Evolutionary conservation across 169 alveolate species (phyloP).

Genomic region (Condylostoma magnum): DNA sequence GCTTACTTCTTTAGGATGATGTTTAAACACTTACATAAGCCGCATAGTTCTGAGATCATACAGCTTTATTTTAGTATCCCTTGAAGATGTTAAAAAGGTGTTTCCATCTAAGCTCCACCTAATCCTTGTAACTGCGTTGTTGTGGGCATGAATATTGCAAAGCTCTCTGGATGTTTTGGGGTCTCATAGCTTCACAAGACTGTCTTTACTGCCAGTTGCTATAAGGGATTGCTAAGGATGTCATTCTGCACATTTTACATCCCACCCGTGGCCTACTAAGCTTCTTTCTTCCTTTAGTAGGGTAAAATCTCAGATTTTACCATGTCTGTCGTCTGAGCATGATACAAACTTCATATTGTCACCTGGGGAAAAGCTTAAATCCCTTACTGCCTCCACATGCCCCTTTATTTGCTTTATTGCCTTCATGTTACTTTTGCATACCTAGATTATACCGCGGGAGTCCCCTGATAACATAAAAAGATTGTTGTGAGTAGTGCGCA

Average conservation of each 20-base stretch:
- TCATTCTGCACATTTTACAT: constrained; percentile 77
- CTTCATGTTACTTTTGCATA: constrained; percentile 37
- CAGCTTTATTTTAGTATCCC: constrained; percentile 70
- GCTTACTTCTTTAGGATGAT: constrained; percentile 64
- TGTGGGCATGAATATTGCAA: constrained; percentile 59
- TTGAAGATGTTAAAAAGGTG: constrained; percentile 67
- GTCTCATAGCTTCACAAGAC: constrained; percentile 70
- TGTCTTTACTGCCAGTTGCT: constrained; percentile 76
- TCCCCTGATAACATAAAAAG: constrained; percentile 53
- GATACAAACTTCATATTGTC: constrained; percentile 53
- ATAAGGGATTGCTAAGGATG: constrained; percentile 68
- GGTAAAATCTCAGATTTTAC: constrained; percentile 55
- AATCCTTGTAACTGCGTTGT: constrained; percentile 60
- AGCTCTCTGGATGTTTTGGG: constrained; percentile 63
- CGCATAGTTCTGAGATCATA: constrained; percentile 71
- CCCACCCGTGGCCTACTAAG: constrained; percentile 67
- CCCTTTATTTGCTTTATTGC: constrained; percentile 33
- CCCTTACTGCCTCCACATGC: constrained; percentile 51
- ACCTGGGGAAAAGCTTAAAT: constrained; percentile 43
- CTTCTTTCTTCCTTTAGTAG: constrained; percentile 40
- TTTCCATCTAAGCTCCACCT: constrained; percentile 76
- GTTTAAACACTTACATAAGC: constrained; percentile 58
- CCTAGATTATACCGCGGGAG: constrained; percentile 43
- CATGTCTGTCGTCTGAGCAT: constrained; percentile 65
- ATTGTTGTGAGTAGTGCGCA: constrained; percentile 55